Conservation (phyloP, 2,329 filamentous ascomycete genomes). For the Cladophialophora chaetospira region DNA sequence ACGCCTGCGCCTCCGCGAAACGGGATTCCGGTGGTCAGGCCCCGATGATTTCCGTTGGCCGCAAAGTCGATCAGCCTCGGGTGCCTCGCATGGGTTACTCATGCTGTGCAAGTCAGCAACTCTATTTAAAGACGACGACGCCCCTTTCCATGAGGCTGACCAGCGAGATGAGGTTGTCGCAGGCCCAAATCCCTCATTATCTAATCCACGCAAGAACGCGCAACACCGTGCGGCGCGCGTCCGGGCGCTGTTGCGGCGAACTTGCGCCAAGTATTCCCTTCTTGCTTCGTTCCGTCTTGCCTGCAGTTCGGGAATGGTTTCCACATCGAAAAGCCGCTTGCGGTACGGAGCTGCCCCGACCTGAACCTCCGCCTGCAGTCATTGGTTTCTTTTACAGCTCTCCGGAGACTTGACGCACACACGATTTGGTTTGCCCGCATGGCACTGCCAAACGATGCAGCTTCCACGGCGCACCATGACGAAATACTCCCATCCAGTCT, state of each 20-base stretch:
- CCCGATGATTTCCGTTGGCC: constrained; percentile 2
- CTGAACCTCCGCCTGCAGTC: background rate
- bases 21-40: background rate
- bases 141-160: constrained; percentile 10
- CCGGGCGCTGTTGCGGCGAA: background rate
- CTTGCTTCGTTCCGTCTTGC: background rate
- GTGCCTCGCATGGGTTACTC: background rate
- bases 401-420: background rate
- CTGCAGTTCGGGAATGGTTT: too few relatives aligned
- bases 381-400: background rate
- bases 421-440: background rate
- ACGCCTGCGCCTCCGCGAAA: background rate
- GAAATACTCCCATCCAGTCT: too few relatives aligned
- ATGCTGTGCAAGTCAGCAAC: background rate
- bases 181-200: background rate
- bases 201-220: background rate
- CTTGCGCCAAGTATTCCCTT: too few relatives aligned
- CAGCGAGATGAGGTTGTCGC: background rate
- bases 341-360: background rate
- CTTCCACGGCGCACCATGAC: background rate
- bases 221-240: background rate
- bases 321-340: background rate
- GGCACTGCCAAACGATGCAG: background rate
- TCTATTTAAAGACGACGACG: constrained; percentile 11
- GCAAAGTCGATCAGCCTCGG: background rate